Evolutionary conservation across 1,284 basidiomycete genomes (phyloP).

Genomic region (Puccinia horiana): DNA sequence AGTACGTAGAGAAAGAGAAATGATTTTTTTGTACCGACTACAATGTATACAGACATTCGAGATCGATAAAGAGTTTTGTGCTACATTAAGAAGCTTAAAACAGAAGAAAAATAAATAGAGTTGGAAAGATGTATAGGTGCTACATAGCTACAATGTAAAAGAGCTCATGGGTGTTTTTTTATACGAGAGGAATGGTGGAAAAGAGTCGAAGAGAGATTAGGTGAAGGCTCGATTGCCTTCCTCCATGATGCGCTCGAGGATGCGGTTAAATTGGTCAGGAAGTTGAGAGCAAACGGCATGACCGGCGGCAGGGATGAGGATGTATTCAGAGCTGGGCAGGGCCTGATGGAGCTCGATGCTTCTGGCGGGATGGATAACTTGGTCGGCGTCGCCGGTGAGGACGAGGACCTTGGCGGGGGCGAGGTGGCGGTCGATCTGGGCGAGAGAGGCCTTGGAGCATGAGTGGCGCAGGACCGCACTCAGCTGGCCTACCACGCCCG

Average conservation of each 20-base stretch:
- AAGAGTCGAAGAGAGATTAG: neutral
- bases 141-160: neutral
- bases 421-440: constrained; percentile 65
- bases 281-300: constrained; percentile 70
- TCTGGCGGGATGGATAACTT: constrained; percentile 67
- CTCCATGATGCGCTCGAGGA: constrained; percentile 66
- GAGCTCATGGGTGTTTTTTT: neutral
- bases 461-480: constrained; percentile 62
- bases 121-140: too few relatives aligned
- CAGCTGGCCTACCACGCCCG: constrained; percentile 25
- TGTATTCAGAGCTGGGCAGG: constrained; percentile 71
- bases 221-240: constrained; percentile 62
- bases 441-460: constrained; percentile 66
- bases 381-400: constrained; percentile 73
- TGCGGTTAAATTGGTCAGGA: constrained; percentile 64
- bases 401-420: constrained; percentile 63
- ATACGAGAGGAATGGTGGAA: neutral
- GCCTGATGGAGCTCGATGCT: constrained; percentile 66
- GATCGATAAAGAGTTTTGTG: too few relatives aligned
- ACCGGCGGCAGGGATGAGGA: constrained; percentile 68
- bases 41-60: too few relatives aligned
- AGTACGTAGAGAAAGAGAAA: too few relatives aligned
- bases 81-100: too few relatives aligned
- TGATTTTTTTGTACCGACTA: too few relatives aligned
- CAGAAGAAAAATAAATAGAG: too few relatives aligned